These are phyloP conservation scores for Cajanus cajan DNA, from an alignment of 306 rosid genomes.

Conservation along the genomic window DNA sequence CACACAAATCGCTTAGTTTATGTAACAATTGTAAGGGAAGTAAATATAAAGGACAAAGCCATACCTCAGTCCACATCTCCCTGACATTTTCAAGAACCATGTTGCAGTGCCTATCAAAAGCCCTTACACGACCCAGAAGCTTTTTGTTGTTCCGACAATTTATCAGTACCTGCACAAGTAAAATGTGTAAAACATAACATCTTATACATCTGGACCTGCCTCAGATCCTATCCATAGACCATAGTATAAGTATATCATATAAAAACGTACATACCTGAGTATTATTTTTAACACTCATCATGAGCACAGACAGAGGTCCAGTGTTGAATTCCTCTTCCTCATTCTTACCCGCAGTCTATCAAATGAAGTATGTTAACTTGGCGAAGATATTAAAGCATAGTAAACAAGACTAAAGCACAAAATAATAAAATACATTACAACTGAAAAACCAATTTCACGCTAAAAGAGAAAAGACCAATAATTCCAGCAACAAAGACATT, in stretches of 20 bases:
- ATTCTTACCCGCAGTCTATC: constrained; percentile 47
- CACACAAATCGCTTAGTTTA: background rate
- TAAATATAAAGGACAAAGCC: background rate
- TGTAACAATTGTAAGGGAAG: background rate
- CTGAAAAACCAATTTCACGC: background rate
- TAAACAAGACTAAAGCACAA: background rate
- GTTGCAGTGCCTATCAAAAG: constrained; percentile 93
- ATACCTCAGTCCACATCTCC: constrained; percentile 99
- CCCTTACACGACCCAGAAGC: constrained; percentile 90
- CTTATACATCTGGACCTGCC: background rate
- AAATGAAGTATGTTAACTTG: background rate
- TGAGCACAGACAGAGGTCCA: constrained; percentile 86
- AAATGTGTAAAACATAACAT: background rate
- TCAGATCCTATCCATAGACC: background rate
- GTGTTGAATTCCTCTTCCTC: constrained; percentile 95
- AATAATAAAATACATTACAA: background rate
- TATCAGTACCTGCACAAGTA: constrained; percentile 60
- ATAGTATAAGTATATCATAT: no score
- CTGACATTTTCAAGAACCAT: constrained; percentile 96
- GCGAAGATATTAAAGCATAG: background rate
- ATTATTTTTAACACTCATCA: constrained; percentile 93
- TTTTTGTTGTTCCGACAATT: constrained; percentile 88
- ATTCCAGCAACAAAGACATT: background rate
- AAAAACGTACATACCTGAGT: constrained; percentile 59
- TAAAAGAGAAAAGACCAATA: background rate